Evolutionary conservation across 768 basidiomycete genomes (phyloP).

Genomic region (Aureoboletus auriporus): DNA sequence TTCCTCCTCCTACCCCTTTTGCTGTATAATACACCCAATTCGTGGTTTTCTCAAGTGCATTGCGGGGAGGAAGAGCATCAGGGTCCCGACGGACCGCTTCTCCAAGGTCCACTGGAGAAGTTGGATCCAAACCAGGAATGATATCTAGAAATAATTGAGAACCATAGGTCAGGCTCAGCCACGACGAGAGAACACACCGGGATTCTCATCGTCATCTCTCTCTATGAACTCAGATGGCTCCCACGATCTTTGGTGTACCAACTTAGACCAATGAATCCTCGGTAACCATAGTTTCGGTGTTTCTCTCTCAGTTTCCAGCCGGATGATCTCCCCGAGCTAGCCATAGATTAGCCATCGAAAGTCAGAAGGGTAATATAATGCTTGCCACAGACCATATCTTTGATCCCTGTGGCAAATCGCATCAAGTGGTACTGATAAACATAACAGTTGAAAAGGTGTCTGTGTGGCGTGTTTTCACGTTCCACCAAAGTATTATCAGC

Average conservation of each 20-base stretch:
- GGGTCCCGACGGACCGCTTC: constrained; percentile 60
- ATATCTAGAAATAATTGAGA: constrained; percentile 31
- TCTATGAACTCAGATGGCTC: constrained; percentile 42
- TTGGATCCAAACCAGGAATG: constrained; percentile 53
- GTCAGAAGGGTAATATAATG: background rate
- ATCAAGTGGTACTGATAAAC: constrained; percentile 60
- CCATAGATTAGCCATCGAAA: background rate
- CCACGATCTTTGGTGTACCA: constrained; percentile 44
- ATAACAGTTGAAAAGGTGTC: constrained; percentile 70
- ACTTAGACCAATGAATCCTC: constrained; percentile 22
- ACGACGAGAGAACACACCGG: constrained; percentile 31
- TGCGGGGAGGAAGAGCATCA: constrained; percentile 68
- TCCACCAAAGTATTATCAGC: constrained; percentile 23
- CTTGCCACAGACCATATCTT: constrained; percentile 31
- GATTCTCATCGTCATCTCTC: constrained; percentile 65
- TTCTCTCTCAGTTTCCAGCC: constrained; percentile 47
- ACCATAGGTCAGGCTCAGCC: background rate
- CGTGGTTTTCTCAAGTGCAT: constrained; percentile 50
- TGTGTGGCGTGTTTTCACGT: constrained; percentile 54
- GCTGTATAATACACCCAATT: constrained; percentile 40
- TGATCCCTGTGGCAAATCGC: constrained; percentile 31
- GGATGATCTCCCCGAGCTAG: constrained; percentile 56
- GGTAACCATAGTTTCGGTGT: constrained; percentile 57
- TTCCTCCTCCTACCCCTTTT: constrained; percentile 48
- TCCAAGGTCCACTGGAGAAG: constrained; percentile 47